Base-by-base conservation (phyloP, 192 early-diverging fungal species). In the Umbelopsis ramanniana region DNA sequence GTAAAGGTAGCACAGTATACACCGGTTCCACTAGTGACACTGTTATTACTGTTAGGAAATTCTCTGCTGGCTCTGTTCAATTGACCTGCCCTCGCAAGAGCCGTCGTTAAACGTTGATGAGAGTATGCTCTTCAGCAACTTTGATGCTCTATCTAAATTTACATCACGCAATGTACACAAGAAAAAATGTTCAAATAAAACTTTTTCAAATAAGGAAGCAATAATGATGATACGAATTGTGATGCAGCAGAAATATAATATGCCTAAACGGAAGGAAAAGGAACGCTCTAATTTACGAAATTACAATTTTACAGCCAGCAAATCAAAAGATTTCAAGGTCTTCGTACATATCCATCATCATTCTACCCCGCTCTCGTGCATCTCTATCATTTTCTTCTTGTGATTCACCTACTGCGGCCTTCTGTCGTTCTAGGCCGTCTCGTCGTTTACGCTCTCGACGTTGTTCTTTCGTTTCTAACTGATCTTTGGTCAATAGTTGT, bases 391-490 rank as follows among this genome's bases (percentile, higher is more conserved):
- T 17, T 63, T 19, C 35, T 19, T 26, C 14, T 63, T 15, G 48
- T 50, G 48, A 17, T 1, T 50, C 11, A 6, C n/a, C n/a, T 11
- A 26, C 57, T 0, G 17, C 57, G 2, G 47, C 66, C 29, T 76
- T 33, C 67, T 80, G 78, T 29, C 75, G 79, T 22, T 52, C 45
- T 14, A 82, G 55, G 1, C 85, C 85, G 35, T 86, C 85, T 40
- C 67, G 33, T 52, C 72, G 68, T 54, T 83, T 84, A 29, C 83
- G 74, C 24, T 79, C 76, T 17, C 74, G 74, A 5, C 85, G 71
- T 6, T 82, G 79, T 6, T 86, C 81, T 52, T 86, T 86, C 19
- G 72, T 70, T 24, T 80, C 72, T 40, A 72, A 35, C 10, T 75
- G 69, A 37, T 63, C 57, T 37, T 82, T 55, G 26, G 72, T 63